phyloP scores from a whole-genome alignment of 1,284 basidiomycete genomes.

The Trichosporon faecale region DNA sequence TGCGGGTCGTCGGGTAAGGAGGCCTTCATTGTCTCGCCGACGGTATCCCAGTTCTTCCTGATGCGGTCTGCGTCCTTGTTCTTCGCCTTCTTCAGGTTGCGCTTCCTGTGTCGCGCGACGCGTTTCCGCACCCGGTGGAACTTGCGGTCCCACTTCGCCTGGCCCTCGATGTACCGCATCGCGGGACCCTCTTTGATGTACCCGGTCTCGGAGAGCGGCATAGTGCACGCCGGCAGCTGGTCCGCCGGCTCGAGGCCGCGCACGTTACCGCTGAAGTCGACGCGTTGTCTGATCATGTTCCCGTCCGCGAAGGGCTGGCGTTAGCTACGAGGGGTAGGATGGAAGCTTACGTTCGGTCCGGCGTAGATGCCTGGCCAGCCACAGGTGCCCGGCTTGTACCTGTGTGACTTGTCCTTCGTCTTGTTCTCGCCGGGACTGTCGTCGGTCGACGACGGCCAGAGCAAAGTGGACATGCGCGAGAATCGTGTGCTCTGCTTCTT shows the following conservation, averaged over 20 bases:
- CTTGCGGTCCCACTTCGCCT: conserved; percentile 49
- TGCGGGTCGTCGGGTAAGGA: neutral
- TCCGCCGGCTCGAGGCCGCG: conserved; percentile 71
- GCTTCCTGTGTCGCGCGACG: conserved; percentile 43
- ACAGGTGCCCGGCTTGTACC: conserved; percentile 55
- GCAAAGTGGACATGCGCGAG: neutral
- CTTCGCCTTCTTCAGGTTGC: conserved; percentile 41
- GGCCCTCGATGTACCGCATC: conserved; percentile 50
- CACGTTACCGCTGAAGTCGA: conserved; percentile 71
- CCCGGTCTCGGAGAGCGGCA: conserved; percentile 61
- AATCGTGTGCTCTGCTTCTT: neutral
- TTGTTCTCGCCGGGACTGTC: neutral
- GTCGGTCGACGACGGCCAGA: neutral
- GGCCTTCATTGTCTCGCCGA: neutral
- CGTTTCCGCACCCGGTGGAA: conserved; percentile 37
- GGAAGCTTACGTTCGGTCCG: conserved; percentile 55
- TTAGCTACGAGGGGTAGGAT: conserved; percentile 2
- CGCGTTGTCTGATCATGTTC: conserved; percentile 80
- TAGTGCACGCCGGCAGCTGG: conserved; percentile 63
- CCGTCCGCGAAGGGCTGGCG: conserved; percentile 46
- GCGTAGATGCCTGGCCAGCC: conserved; percentile 65
- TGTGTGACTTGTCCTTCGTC: neutral
- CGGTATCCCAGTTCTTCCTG: conserved; percentile 5
- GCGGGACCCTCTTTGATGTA: conserved; percentile 55
- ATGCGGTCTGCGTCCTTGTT: conserved; percentile 31